Conservation (phyloP, 1,284 basidiomycete species). For the Heliocybe sulcata region DNA sequence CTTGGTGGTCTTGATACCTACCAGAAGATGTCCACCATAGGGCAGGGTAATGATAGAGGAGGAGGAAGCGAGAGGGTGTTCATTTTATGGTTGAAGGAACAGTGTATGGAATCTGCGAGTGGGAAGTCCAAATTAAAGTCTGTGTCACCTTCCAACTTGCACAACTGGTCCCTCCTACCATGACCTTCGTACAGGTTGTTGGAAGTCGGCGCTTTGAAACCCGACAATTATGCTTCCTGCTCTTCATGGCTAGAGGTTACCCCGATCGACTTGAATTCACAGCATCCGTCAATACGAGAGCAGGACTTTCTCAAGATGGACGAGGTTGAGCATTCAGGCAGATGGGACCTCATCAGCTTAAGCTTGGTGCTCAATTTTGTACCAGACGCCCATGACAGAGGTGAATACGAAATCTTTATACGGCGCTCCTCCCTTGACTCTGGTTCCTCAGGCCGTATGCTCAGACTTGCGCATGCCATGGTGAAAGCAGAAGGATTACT, state of each 20-base stretch:
- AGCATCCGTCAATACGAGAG: slow-evolving; percentile 70
- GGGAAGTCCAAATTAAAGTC: slow-evolving; percentile 31
- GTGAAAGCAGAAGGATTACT: slow-evolving; percentile 50
- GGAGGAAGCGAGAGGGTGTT: slow-evolving; percentile 81
- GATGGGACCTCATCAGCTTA: slow-evolving; percentile 76
- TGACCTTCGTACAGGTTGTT: slow-evolving; percentile 49
- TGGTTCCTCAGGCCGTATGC: slow-evolving; percentile 58
- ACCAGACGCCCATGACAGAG: slow-evolving; percentile 67
- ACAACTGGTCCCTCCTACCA: neutral
- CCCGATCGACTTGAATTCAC: slow-evolving; percentile 77
- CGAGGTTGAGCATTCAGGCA: slow-evolving; percentile 32
- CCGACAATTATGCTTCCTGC: slow-evolving; percentile 69
- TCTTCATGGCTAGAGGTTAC: slow-evolving; percentile 63
- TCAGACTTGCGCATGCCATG: slow-evolving; percentile 55
- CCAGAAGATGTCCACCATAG: slow-evolving; percentile 74
- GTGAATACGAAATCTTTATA: slow-evolving; percentile 29
- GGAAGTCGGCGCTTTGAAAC: slow-evolving; percentile 81
- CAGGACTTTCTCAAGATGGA: slow-evolving; percentile 76
- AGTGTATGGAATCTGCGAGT: slow-evolving; percentile 22
- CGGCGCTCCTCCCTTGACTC: neutral
- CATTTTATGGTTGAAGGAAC: slow-evolving; percentile 64
- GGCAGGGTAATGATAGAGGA: slow-evolving; percentile 74
- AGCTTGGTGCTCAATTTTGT: slow-evolving; percentile 88
- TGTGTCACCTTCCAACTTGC: slow-evolving; percentile 1
- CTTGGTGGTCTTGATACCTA: slow-evolving; percentile 75